phyloP scores from a whole-genome alignment of 108 stramenopile species.

The Nitzschia putrida region DNA sequence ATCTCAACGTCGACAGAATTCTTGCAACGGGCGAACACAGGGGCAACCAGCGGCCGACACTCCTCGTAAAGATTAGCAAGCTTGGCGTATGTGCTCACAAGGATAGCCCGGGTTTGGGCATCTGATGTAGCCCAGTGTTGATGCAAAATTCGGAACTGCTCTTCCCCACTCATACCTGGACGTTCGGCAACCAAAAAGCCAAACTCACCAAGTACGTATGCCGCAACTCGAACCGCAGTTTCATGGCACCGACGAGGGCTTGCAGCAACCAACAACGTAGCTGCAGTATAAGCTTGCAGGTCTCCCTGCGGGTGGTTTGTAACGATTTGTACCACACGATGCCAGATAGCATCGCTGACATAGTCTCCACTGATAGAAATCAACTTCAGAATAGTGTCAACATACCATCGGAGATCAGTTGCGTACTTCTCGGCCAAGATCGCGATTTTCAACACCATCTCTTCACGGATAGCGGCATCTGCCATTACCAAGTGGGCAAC shows the following conservation, averaged over 20 bases:
- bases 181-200: slow-evolving; percentile 95
- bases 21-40: slow-evolving; percentile 83
- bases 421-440: slow-evolving; percentile 98
- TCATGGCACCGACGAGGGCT: slow-evolving; percentile 88
- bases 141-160: slow-evolving; percentile 92
- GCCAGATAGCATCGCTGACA: slow-evolving; percentile 97
- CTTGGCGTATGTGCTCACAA: slow-evolving; percentile 94
- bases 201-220: slow-evolving; percentile 97
- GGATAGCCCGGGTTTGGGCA: slow-evolving; percentile 73
- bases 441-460: slow-evolving; percentile 98
- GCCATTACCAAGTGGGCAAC: slow-evolving; percentile 87
- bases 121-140: slow-evolving; percentile 90
- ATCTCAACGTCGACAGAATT: slow-evolving; percentile 90
- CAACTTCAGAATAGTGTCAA: slow-evolving; percentile 95
- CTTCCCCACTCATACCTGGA: slow-evolving; percentile 88
- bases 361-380: slow-evolving; percentile 93
- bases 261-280: slow-evolving; percentile 82
- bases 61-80: slow-evolving; percentile 94
- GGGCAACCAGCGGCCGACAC: slow-evolving; percentile 85
- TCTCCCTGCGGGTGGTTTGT: slow-evolving; percentile 94
- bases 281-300: slow-evolving; percentile 93
- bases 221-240: slow-evolving; percentile 88
- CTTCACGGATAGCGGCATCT: slow-evolving; percentile 91
- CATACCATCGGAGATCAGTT: slow-evolving; percentile 94
- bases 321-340: slow-evolving; percentile 97